Evolutionary conservation across 164 flowering plant genomes (phyloP), one percentile per base, ranked within the genome.

Genomic region (Aristolochia fimbriata): DNA sequence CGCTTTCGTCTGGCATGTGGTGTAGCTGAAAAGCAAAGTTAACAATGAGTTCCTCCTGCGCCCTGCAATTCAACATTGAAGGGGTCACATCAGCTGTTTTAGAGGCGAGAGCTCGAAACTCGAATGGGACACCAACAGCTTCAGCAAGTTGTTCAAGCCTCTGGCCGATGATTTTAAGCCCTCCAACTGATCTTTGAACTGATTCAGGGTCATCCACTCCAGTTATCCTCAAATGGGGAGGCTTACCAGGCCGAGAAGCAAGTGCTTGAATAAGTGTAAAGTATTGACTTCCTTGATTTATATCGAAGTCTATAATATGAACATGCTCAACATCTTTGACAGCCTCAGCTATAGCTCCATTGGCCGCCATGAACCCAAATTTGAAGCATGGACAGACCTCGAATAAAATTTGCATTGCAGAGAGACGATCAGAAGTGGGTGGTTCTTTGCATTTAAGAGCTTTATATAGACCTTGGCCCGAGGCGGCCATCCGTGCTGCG

Each of bases 1-100:
- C 99, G 43, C 99, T 90, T 75, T 93, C 99, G 53, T 93, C 99
- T 0, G 99, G 99, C 96, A 93, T 85, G 81, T 93, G 99, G 70
- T 93, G 99, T 15, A 90, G 97, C 74, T 83, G 99, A 71, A 90
- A 93, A 0, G 99, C 94, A 74, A 90, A 93, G 76, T 93, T 93
- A 23, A 93, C 96, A 0, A 93, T 17, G 11, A 93, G 70, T 25
- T 89, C 91, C 59, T 93, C 99, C 21, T 77, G 80, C 0, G 89
- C 74, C 27, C 55, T 68, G 73, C 77, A 73, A 41, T 69, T 62
- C 22, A 92, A 78, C 85, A 82, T 84, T 0, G 73, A 58, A 47
- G 98, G 96, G 25, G 75, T 73, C 19, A 89, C 83, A 51, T 77
- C 62, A 15, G 78, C 76, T 30, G 86, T 79, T 60, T 73, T 78